Base-by-base conservation (phyloP, 1,284 basidiomycete genomes). In the Ganoderma boninense region DNA sequence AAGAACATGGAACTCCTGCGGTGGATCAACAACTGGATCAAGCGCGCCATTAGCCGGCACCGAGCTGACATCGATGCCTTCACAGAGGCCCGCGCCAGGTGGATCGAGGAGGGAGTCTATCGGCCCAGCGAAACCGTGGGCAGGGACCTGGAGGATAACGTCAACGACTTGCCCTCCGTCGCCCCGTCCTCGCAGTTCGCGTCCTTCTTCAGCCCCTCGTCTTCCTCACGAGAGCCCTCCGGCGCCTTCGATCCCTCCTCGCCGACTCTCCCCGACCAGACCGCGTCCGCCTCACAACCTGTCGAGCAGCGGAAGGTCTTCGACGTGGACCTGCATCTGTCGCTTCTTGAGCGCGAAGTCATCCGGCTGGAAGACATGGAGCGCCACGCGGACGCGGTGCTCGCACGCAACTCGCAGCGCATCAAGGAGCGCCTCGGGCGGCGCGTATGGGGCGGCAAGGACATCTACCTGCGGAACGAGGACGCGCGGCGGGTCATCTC, bases 391-490 rank as follows among this genome's bases (percentile, higher is more conserved):
- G 80, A 82, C n/a, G 79, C 81, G 14, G 79, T 86, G 2, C 74
- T 88, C 13, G 84, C 81, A 7, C 87, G 91, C n/a, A 86, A 82
- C 29, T 81, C 82, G 1, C 86, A 90, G 70, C 87, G 92, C 32
- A 67, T 88, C 23, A 92, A 92, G 80, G 92, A 94, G 80, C 84
- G 86, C 40, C 80, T 93, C 16, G 91, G 91, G 4, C 87, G 93
- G 18, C 87, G 93, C 23, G 87, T 94, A 3, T 94, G 91, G 92
- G 77, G 71, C 10, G 83, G 79, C 40, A 88, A 87, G 78, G 82
- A 88, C 68, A 74, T 94, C 3, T 94, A 85, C 74, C 64, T 93
- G 61, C 78, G 77, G 29, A 76, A 78, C 23, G 71, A 74, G n/a
- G 67, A 65, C 4, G 13, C 64, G 20, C 84, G 86, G 35, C 69